phyloP scores from a whole-genome alignment of 768 basidiomycete genomes.

The Amanita polypyramis region DNA sequence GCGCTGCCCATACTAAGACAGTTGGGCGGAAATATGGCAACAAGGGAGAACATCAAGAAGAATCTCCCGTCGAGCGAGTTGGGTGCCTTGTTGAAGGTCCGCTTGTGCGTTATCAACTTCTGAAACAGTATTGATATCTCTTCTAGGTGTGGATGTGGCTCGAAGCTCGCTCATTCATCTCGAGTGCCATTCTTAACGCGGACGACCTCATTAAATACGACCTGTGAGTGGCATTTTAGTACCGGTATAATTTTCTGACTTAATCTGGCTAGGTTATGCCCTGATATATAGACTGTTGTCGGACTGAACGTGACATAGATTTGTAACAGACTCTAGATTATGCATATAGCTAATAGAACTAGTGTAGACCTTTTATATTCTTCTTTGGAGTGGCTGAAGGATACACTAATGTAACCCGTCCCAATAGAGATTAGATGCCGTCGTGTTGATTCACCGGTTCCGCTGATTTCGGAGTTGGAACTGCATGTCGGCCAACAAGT shows the following conservation, averaged over 20 bases:
- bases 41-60: conserved; percentile 42
- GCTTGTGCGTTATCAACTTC: conserved; percentile 10
- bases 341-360: neutral
- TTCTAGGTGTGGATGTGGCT: conserved; percentile 84
- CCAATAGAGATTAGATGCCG: too few relatives aligned
- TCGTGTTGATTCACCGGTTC: too few relatives aligned
- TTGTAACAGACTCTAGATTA: neutral
- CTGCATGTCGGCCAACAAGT: conserved; percentile 9
- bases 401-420: too few relatives aligned
- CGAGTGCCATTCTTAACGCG: conserved; percentile 64
- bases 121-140: neutral
- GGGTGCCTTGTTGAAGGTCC: conserved; percentile 81
- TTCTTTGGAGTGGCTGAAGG: conserved; percentile 23
- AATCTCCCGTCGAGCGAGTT: conserved; percentile 62
- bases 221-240: conserved; percentile 38
- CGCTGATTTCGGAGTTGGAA: neutral
- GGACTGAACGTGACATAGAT: neutral
- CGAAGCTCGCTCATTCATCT: conserved; percentile 83
- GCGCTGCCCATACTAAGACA: conserved; percentile 89
- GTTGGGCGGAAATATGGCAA: conserved; percentile 86
- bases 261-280: conserved; percentile 17
- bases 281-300: conserved; percentile 16
- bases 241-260: neutral
- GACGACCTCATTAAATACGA: conserved; percentile 86
- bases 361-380: conserved; percentile 5